These are phyloP conservation scores for Macadamia integrifolia DNA, from an alignment of 164 flowering plant genomes.

Conservation along the genomic window DNA sequence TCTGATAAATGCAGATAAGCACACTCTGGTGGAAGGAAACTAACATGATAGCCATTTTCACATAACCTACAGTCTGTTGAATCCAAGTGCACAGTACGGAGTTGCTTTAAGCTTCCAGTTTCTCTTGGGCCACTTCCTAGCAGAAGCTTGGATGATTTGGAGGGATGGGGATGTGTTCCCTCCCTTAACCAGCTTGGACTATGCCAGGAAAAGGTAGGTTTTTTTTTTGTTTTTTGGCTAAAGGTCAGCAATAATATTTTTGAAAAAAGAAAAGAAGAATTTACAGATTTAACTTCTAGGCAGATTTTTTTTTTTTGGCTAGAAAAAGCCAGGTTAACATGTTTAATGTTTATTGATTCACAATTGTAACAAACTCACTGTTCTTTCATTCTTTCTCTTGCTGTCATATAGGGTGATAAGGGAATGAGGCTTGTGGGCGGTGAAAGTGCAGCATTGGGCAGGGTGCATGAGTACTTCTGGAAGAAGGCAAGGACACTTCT, in stretches of 20 bases:
- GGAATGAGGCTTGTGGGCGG: constrained; percentile 82
- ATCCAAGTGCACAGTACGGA: constrained; percentile 53
- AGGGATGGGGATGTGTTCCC: constrained; percentile 82
- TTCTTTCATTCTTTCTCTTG: constrained; percentile 10
- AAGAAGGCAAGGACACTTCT: constrained; percentile 49
- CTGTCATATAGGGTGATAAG: constrained; percentile 40
- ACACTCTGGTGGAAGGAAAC: background rate
- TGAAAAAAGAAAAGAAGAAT: no score
- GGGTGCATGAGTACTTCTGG: constrained; percentile 88
- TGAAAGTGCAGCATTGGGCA: constrained; percentile 77
- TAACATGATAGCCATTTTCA: constrained; percentile 5
- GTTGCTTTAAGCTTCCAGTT: constrained; percentile 54
- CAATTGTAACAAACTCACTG: background rate
- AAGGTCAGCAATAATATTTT: no score
- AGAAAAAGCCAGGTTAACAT: no score
- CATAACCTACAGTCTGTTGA: constrained; percentile 61
- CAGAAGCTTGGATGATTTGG: constrained; percentile 17
- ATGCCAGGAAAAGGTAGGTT: constrained; percentile 35
- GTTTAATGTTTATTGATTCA: no score
- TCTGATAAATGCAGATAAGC: background rate
- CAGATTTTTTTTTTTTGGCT: no score
- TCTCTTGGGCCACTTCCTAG: constrained; percentile 65
- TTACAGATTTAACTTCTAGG: no score
- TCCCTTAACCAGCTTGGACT: constrained; percentile 54
- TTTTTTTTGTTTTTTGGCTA: no score